Evolutionary conservation across 2,329 filamentous ascomycete genomes (phyloP).

Genomic region (Aureobasidium lini): DNA sequence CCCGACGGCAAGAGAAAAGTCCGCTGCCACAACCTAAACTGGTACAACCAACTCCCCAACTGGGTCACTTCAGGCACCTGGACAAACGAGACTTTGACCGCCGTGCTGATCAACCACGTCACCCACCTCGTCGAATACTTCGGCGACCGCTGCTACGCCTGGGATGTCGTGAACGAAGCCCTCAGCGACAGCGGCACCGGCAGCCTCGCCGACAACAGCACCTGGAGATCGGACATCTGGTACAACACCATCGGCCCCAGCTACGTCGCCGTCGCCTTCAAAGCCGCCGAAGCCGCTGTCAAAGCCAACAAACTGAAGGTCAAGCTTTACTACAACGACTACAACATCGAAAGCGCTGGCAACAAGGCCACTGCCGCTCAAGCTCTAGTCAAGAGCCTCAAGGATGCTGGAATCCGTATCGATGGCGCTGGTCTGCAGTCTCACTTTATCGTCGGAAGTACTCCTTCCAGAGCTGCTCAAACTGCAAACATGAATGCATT

Average conservation of each 20-base stretch:
- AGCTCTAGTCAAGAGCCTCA: slow-evolving; percentile 29
- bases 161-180: slow-evolving; percentile 61
- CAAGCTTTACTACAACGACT: slow-evolving; percentile 58
- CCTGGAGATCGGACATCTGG: slow-evolving; percentile 47
- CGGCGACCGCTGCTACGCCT: slow-evolving; percentile 53
- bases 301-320: slow-evolving; percentile 47
- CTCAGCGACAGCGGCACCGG: slow-evolving; percentile 39
- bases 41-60: slow-evolving; percentile 47
- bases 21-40: slow-evolving; percentile 56
- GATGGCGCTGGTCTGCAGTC: slow-evolving; percentile 57
- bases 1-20: slow-evolving; percentile 38
- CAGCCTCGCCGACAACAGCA: slow-evolving; percentile 35
- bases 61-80: slow-evolving; percentile 45
- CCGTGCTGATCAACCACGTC: slow-evolving; percentile 54
- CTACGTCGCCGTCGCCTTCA: slow-evolving; percentile 53
- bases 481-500: slow-evolving; percentile 44
- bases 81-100: slow-evolving; percentile 51
- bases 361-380: slow-evolving; percentile 35
- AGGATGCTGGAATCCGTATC: slow-evolving; percentile 38
- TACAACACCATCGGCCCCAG: slow-evolving; percentile 47
- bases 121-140: slow-evolving; percentile 51
- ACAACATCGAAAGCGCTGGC: slow-evolving; percentile 53
- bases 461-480: slow-evolving; percentile 40
- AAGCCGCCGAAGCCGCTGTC: slow-evolving; percentile 47
- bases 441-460: slow-evolving; percentile 51